Conservation (phyloP, 768 basidiomycete genomes). For the Artomyces pyxidatus region DNA sequence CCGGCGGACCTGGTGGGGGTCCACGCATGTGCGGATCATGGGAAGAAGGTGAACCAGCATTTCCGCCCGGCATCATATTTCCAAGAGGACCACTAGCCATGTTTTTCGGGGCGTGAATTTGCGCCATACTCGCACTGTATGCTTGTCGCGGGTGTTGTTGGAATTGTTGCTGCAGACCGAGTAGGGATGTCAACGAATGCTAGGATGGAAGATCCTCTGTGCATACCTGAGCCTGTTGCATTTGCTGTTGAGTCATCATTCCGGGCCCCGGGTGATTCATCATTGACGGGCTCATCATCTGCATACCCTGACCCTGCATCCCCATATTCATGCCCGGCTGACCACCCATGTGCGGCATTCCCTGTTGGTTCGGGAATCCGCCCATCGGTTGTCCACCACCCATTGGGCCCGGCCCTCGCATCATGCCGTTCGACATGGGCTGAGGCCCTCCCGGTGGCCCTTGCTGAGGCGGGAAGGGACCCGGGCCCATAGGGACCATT, state of each 20-base stretch:
- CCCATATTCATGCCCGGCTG: slow-evolving; percentile 23
- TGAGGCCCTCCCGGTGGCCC: slow-evolving; percentile 28
- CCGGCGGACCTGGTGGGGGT: slow-evolving; percentile 2
- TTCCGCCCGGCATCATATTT: slow-evolving; percentile 1
- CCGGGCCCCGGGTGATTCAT: slow-evolving; percentile 27
- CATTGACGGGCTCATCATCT: slow-evolving; percentile 30
- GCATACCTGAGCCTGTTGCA: slow-evolving; percentile 25
- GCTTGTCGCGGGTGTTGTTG: too few relatives aligned
- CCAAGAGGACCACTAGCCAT: slow-evolving; percentile 2
- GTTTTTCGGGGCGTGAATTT: background rate
- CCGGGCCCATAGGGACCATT: slow-evolving; percentile 27
- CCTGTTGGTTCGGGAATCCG: slow-evolving; percentile 22
- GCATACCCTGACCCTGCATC: slow-evolving; percentile 28
- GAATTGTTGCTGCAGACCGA: too few relatives aligned
- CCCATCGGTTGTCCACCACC: slow-evolving; percentile 27
- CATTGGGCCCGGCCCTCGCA: slow-evolving; percentile 28
- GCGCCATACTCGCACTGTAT: background rate
- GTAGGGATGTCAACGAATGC: too few relatives aligned
- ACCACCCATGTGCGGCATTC: slow-evolving; percentile 21
- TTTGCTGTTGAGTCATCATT: slow-evolving; percentile 32
- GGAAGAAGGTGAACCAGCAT: background rate
- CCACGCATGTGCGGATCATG: slow-evolving; percentile 7
- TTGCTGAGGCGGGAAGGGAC: slow-evolving; percentile 26
- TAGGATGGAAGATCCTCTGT: too few relatives aligned
- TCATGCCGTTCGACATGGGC: slow-evolving; percentile 31